Base-by-base conservation (phyloP, 2,329 filamentous ascomycete genomes). In the Fusarium sp. region DNA sequence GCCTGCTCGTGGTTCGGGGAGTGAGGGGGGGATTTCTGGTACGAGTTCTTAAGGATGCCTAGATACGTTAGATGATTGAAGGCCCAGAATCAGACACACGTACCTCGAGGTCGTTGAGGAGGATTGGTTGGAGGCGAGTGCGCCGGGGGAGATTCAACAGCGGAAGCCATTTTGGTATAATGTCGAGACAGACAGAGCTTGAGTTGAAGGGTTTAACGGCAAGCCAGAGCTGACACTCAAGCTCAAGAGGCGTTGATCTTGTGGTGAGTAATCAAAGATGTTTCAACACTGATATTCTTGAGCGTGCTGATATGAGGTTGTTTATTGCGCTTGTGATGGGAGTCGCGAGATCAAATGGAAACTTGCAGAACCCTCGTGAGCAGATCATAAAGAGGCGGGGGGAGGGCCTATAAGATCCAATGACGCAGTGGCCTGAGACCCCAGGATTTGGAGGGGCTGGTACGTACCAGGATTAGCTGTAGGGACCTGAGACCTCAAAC, bases 31-130 rank as follows among this genome's bases (percentile, higher is more conserved):
- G 88, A 87, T 62, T 86, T 84, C 73, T 87, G 90, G 65, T 86
- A 93, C 49, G 92, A 91, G 83, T 97, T 97, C 83, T 98, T 98
- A 73, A 98, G 88, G 74, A 98, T 98, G 72, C 95, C 95, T 97
- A 11, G 44, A 3, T 2, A 1, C 6, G 41, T 65, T 28, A 51
- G 28, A 45, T 10, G n/a, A n/a, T n/a, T 10, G 49, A 26, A 49
- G 11, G 55, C 40, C 10, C 12, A 44, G 51, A 26, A 33, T 52
- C 45, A 56, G 31, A 30, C 5, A 41, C 12, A 46, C 78, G 61
- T 72, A 84, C 83, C 84, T 71, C 80, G 84, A 57, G 84, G 84
- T 46, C 83, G 79, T 70, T 82, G 80, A 53, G 72, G 75, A 66
- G 81, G 77, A 36, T 76, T 78, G 30, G 77, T 76, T 23, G 81